phyloP scores from a whole-genome alignment of 352 stramenopile species.

The Bremia lactucae region DNA sequence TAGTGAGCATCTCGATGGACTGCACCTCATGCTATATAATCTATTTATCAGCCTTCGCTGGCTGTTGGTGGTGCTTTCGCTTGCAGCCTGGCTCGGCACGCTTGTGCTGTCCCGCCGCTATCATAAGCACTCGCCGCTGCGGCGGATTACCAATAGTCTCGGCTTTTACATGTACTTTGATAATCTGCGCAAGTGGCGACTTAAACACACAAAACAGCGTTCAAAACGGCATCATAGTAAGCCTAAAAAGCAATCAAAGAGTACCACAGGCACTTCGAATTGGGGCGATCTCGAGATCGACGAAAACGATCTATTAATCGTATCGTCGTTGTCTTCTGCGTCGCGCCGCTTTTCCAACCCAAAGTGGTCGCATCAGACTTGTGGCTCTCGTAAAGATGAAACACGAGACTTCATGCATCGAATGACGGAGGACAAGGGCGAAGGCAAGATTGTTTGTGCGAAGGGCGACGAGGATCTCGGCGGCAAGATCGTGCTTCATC shows the following conservation, averaged over 20 bases:
- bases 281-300: conserved; percentile 44
- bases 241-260: conserved; percentile 5
- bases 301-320: conserved; percentile 56
- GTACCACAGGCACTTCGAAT: conserved; percentile 10
- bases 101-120: conserved; percentile 38
- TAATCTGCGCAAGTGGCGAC: conserved; percentile 15
- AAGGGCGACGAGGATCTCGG: conserved; percentile 11
- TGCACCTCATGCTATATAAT: conserved; percentile 21
- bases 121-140: conserved; percentile 38
- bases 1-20: conserved; percentile 22
- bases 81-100: conserved; percentile 31
- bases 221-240: conserved; percentile 4
- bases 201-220: conserved; percentile 3
- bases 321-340: conserved; percentile 56
- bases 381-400: conserved; percentile 1
- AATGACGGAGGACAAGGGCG: conserved; percentile 19
- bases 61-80: conserved; percentile 27
- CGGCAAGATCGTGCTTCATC: conserved; percentile 55
- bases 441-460: conserved; percentile 10
- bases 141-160: conserved; percentile 19
- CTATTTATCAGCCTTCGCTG: conserved; percentile 32
- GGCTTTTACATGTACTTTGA: conserved; percentile 4
- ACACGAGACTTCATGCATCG: not conserved
- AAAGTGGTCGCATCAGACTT: not conserved
- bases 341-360: conserved; percentile 20